Conservation (phyloP, 768 basidiomycete species). For the Galerina sulciceps region DNA sequence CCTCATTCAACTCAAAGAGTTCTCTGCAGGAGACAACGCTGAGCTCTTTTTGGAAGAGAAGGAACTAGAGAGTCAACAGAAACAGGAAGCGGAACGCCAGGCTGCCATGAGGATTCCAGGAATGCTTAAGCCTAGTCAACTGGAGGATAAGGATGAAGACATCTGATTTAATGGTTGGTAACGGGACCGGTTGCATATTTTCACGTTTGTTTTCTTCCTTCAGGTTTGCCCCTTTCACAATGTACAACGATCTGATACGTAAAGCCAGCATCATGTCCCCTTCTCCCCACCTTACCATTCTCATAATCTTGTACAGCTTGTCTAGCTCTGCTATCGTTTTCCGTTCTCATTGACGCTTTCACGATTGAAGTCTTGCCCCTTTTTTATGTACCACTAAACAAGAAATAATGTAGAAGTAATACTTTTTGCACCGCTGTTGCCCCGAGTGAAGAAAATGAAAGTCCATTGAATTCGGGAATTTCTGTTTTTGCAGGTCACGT, state of each 20-base stretch:
- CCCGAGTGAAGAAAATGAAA: not conserved
- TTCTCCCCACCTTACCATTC: slow-evolving; percentile 30
- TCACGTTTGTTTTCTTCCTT: slow-evolving; percentile 31
- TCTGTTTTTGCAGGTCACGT: slow-evolving; percentile 14
- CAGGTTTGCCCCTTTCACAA: slow-evolving; percentile 26
- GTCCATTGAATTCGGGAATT: not conserved
- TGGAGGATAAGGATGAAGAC: slow-evolving; percentile 94
- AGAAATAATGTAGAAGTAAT: slow-evolving; percentile 47
- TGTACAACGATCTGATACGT: slow-evolving; percentile 34
- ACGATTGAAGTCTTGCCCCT: slow-evolving; percentile 30
- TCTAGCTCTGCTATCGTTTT: slow-evolving; percentile 33
- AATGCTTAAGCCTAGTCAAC: slow-evolving; percentile 93
- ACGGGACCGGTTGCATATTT: slow-evolving; percentile 29
- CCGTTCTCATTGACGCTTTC: slow-evolving; percentile 26
- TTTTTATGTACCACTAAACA: slow-evolving; percentile 44
- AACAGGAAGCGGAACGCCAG: slow-evolving; percentile 84
- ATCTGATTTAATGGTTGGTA: slow-evolving; percentile 50
- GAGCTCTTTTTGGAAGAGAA: slow-evolving; percentile 95
- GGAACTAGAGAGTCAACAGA: slow-evolving; percentile 79
- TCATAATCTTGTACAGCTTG: slow-evolving; percentile 31
- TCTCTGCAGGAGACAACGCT: slow-evolving; percentile 86
- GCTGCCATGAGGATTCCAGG: slow-evolving; percentile 95
- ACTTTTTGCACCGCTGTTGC: slow-evolving; percentile 3
- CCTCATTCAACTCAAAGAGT: slow-evolving; percentile 97
- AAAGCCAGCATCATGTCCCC: slow-evolving; percentile 31